phyloP scores from a whole-genome alignment of 768 basidiomycete species.

The Agrocybe chaxingu region DNA sequence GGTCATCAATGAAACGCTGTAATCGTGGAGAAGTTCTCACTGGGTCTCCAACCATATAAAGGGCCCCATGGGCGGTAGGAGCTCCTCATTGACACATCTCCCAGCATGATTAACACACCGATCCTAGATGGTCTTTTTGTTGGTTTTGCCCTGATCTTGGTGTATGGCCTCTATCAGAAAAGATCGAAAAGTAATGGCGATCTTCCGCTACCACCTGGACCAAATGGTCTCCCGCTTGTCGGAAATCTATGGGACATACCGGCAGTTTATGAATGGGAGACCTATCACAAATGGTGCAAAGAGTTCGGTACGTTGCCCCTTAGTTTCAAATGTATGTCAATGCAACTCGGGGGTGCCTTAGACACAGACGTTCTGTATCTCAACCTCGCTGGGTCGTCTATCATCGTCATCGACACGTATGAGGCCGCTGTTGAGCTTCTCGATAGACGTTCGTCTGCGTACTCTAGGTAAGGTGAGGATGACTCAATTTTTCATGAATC shows the following conservation, averaged over 20 bases:
- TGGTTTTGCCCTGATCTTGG: too few species aligned
- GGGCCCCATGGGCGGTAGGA: too few species aligned
- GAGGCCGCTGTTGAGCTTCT: slow-evolving; percentile 37
- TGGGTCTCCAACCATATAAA: too few species aligned
- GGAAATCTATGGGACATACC: slow-evolving; percentile 32
- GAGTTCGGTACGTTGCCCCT: slow-evolving; percentile 23
- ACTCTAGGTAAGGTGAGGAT: slow-evolving; percentile 29
- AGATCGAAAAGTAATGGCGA: not conserved
- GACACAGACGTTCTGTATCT: slow-evolving; percentile 26
- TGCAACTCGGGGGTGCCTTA: not conserved
- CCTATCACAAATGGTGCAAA: slow-evolving; percentile 33
- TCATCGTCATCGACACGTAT: slow-evolving; percentile 30
- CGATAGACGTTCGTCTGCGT: slow-evolving; percentile 37
- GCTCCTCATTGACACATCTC: too few species aligned
- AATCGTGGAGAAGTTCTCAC: too few species aligned
- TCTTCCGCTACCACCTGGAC: slow-evolving; percentile 33
- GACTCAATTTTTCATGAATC: too few species aligned
- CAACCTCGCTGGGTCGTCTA: slow-evolving; percentile 18
- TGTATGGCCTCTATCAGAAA: too few species aligned
- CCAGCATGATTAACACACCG: too few species aligned
- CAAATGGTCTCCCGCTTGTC: slow-evolving; percentile 30
- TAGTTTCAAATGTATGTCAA: not conserved
- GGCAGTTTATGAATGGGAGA: slow-evolving; percentile 25
- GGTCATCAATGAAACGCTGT: too few species aligned
- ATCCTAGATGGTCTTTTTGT: too few species aligned